phyloP scores from a whole-genome alignment of 2,329 filamentous ascomycete genomes.

The Hyphodiscus sp. region DNA sequence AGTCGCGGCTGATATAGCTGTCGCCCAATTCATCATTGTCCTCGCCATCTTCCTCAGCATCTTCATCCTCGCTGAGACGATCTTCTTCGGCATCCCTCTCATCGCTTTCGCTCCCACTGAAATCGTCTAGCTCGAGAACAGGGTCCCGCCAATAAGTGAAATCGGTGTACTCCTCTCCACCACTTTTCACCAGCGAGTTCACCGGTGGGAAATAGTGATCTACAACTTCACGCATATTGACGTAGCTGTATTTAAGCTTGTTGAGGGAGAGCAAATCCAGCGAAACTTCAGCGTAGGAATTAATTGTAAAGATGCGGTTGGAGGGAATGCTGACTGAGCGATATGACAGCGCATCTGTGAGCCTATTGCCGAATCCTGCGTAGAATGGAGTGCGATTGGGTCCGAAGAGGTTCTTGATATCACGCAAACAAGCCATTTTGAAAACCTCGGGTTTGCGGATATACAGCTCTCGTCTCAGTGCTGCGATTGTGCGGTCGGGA shows the following conservation, averaged over 20 bases:
- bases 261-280: conserved; percentile 85
- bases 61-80: conserved; percentile 41
- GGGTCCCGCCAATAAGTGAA: conserved; percentile 93
- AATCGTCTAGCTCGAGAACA: conserved; percentile 79
- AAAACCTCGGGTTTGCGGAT: conserved; percentile 95
- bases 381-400: conserved; percentile 79
- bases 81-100: conserved; percentile 49
- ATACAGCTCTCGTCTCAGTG: conserved; percentile 85
- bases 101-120: conserved; percentile 72
- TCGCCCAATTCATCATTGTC: conserved; percentile 46
- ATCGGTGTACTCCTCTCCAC: conserved; percentile 92
- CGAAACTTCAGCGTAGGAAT: conserved; percentile 92
- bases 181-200: conserved; percentile 76
- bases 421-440: conserved; percentile 96
- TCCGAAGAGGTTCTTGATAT: conserved; percentile 85
- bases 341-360: conserved; percentile 95
- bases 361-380: conserved; percentile 90
- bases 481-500: conserved; percentile 91
- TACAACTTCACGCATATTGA: conserved; percentile 93
- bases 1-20: conserved; percentile 49
- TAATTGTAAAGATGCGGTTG: conserved; percentile 96
- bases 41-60: conserved; percentile 44
- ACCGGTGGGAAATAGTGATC: conserved; percentile 98
- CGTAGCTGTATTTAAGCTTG: conserved; percentile 93
- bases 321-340: conserved; percentile 92